Conservation (phyloP, 2,329 filamentous ascomycete genomes). For the Hymenoscyphus infarciens region DNA sequence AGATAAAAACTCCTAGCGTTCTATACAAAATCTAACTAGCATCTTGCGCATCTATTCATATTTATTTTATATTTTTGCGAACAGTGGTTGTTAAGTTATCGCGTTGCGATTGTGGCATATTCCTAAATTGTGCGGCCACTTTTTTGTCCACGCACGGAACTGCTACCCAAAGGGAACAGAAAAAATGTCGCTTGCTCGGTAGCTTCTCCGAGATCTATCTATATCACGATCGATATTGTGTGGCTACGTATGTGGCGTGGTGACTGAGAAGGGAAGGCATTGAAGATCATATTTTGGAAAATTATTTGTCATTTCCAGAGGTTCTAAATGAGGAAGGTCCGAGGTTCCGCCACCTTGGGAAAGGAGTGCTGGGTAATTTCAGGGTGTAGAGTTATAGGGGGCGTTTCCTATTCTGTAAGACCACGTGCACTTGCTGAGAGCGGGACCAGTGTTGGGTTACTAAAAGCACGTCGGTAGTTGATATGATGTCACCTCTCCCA, state of each 20-base stretch:
- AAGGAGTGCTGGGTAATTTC: neutral
- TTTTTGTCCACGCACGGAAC: too few species aligned
- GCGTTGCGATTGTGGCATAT: too few species aligned
- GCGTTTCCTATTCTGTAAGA: neutral
- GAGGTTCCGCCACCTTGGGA: neutral
- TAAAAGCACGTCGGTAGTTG: neutral
- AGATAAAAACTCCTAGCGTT: too few species aligned
- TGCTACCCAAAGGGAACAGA: neutral
- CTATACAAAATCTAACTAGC: too few species aligned
- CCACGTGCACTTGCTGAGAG: neutral
- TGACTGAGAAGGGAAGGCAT: slow-evolving; percentile 1
- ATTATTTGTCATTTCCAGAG: too few species aligned
- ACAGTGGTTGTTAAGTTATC: too few species aligned
- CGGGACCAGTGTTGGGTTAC: too few species aligned
- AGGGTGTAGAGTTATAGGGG: neutral
- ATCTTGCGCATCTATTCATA: too few species aligned
- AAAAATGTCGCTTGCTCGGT: neutral
- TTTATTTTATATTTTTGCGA: too few species aligned
- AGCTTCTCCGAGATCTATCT: neutral
- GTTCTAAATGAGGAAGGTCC: neutral
- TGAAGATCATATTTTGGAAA: neutral
- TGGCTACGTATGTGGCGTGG: neutral
- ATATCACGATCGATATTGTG: neutral
- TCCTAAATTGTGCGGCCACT: too few species aligned
- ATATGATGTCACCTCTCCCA: neutral